Evolutionary conservation across 345 rosid species (phyloP), one percentile per base, ranked within the genome.

Genomic region (Passiflora organensis): DNA sequence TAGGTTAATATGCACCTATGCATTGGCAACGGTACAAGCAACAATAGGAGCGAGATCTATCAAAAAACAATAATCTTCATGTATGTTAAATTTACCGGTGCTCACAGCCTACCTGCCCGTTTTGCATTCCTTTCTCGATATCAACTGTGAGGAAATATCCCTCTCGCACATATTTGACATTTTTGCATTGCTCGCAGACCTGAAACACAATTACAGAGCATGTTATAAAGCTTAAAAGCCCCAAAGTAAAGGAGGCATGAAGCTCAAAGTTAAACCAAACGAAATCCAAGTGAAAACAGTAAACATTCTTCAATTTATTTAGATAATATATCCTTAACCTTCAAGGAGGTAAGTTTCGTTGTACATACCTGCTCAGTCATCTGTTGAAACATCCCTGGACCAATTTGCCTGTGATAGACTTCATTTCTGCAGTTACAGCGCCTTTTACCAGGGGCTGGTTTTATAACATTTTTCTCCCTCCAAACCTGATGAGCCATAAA

Each of bases 321-420:
- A 20, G 23, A 43, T 5, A 48, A 19, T 9, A 41, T 28, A 50
- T 19, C 37, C 22, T 22, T 34, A 67, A 32, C 38, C 24, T 28
- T 28, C 34, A 28, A 28, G 34, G 34, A 28, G 34, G 34, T 2
- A 28, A 28, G 3, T 28, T 28, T 28, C 34, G 46, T 38, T 1
- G 52, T 16, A 6, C 1, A 36, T 67, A 88, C 99, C 97, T 85
- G 85, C 60, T 94, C 96, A 22, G 97, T 89, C 97, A 89, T 94
- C 74, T 94, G 99, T 65, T 94, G 99, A 76, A 87, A 94, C 97
- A 94, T 94, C 57, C 99, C 97, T 5, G 99, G 99, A 72, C 97
- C 99, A 70, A 94, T 85, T 79, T 94, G 99, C 74, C 76, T 85
- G 76, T 89, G 99, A 56, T 89, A 89, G 57, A 94, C 93, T 76